Percentiles rank a stretch among this genome's conserved stretches.
Conservation (phyloP, 257 asterid genomes). For the Lycium barbarum region DNA sequence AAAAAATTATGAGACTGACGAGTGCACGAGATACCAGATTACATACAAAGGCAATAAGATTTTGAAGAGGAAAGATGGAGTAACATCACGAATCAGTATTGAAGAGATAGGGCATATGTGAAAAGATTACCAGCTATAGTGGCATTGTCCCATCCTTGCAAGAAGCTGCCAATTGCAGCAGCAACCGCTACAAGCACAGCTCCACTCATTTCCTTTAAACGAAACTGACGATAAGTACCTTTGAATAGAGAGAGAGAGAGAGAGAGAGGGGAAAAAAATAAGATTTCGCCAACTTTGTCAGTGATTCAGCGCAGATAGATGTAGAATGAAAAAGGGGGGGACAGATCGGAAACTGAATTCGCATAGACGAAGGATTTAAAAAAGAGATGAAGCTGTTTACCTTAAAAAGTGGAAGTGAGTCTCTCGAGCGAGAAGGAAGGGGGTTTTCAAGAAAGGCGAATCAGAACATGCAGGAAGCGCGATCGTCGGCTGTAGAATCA, state of each 20-base stretch:
- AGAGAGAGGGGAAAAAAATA: too few species aligned
- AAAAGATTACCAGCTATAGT: constrained; percentile 59
- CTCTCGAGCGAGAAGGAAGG: too few species aligned
- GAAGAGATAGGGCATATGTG: background rate
- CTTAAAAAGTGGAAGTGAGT: too few species aligned
- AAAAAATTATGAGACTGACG: background rate
- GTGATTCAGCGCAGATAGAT: too few species aligned
- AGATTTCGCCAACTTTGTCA: background rate
- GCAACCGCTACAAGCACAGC: constrained; percentile 63
- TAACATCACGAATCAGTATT: background rate
- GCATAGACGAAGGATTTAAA: too few species aligned
- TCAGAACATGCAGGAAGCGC: background rate
- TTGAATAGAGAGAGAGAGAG: background rate
- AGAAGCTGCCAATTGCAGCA: constrained; percentile 66
- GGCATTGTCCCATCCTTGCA: constrained; percentile 85
- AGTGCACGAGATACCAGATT: background rate
- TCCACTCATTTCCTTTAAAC: constrained; percentile 50
- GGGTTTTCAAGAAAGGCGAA: too few species aligned
- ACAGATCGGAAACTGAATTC: too few species aligned
- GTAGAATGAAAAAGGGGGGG: background rate
- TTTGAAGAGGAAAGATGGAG: background rate
- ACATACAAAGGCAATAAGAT: background rate
- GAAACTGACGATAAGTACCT: background rate
- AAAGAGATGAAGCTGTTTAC: background rate
- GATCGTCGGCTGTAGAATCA: background rate